Conservation (phyloP, 371 early-diverging fungal species). For the Choanephora cucurbitarum region DNA sequence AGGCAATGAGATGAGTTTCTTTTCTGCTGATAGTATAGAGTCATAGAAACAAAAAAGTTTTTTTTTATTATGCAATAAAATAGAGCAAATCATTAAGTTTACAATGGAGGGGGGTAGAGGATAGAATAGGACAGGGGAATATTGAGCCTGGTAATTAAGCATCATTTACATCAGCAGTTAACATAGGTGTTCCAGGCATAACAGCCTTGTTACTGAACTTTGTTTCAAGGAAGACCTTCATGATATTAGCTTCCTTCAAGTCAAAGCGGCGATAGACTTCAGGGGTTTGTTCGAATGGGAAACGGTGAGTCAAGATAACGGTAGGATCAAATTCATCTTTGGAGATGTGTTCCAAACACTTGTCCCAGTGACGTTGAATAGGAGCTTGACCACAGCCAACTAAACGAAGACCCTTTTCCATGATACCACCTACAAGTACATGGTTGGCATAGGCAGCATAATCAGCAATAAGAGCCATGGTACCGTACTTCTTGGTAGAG, state of each 20-base stretch:
- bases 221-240: slow-evolving; percentile 52
- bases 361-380: slow-evolving; percentile 55
- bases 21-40: too few species aligned
- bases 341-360: slow-evolving; percentile 42
- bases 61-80: too few species aligned
- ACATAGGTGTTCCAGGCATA: slow-evolving; percentile 10
- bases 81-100: too few species aligned
- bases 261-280: slow-evolving; percentile 59
- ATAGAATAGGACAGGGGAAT: too few species aligned
- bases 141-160: too few species aligned
- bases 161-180: slow-evolving; percentile 8
- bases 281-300: slow-evolving; percentile 44
- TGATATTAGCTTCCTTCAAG: slow-evolving; percentile 50
- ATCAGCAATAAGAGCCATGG: slow-evolving; percentile 52
- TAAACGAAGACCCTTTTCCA: slow-evolving; percentile 61
- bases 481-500: slow-evolving; percentile 52
- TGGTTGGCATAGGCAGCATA: slow-evolving; percentile 41
- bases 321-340: slow-evolving; percentile 55
- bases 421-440: slow-evolving; percentile 60
- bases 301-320: slow-evolving; percentile 58
- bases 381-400: slow-evolving; percentile 61
- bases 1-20: too few species aligned
- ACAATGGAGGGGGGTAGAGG: too few species aligned
- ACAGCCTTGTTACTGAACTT: slow-evolving; percentile 24
- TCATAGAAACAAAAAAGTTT: too few species aligned